Base-by-base conservation (phyloP, 148 eudicot species). In the Spergularia marina region DNA sequence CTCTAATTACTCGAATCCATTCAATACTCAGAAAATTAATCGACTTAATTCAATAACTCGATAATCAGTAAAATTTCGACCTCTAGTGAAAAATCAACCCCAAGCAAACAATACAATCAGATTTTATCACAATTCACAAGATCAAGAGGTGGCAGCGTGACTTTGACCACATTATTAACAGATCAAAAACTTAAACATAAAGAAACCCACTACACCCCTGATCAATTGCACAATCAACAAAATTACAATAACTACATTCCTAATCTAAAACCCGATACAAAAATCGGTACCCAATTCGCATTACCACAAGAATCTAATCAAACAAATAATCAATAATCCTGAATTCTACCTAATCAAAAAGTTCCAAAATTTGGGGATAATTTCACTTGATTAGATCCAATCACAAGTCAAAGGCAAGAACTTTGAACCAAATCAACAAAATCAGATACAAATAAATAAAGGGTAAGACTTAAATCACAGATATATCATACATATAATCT, bases 351-450 rank as follows among this genome's bases (percentile, higher is more conserved):
- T 15, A 65, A 47, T 49, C 6, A 17, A 67, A 68, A 49, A 49
- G 3, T 13, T 13, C 14, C 10, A 23, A 68, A 68, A 51, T 68
- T 68, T 12, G 39, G 39, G 53, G 11, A 17, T 21, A 5, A 30
- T 36, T 36, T 51, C 39, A 10, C 47, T 51, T 10, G 58, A n/a
- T 69, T 12, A 53, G 72, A 69, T 69, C 72, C 39, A 69, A 69
- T 25, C 34, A 10, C 1, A 52, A 23, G 72, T 69, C 58, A 68
- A 69, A 66, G 12, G 53, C 68, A 64, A 36, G n/a, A 64, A 36
- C 15, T 10, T 34, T 36, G 18, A 36, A 39, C 16, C 40, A 7
- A 30, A 30, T 30, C 3, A 65, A 65, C 7, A 10, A 6, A 64
- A 13, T 12, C 54, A 44, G 21, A 44, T 16, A 23, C 57, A 13